Conservation (phyloP, 2,329 filamentous ascomycete species). For the Juglanconis juglandina region DNA sequence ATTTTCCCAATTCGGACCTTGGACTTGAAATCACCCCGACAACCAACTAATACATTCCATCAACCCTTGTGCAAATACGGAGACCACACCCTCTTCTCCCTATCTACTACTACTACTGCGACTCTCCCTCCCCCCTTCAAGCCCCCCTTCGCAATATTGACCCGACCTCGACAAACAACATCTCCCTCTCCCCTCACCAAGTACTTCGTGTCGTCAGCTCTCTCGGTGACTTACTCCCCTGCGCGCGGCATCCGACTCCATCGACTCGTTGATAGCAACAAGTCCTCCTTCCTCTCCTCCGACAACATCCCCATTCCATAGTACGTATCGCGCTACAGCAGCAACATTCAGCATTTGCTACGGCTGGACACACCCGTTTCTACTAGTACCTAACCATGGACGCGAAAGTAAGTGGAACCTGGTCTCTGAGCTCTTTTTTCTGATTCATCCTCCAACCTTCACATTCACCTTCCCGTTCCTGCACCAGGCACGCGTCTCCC, state of each 20-base stretch:
- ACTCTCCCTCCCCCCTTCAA: not conserved
- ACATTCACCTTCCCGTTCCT: too few relatives aligned
- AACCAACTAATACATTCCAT: conserved; percentile 9
- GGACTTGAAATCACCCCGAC: conserved; percentile 14
- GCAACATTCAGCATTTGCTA: conserved; percentile 18
- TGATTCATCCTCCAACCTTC: not conserved
- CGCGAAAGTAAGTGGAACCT: conserved; percentile 34
- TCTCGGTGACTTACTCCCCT: conserved; percentile 5
- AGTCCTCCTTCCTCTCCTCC: not conserved
- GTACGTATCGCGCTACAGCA: conserved; percentile 16
- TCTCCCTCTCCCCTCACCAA: not conserved
- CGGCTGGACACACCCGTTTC: not conserved
- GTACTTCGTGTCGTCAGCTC: not conserved
- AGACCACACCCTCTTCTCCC: conserved; percentile 1
- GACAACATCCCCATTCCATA: conserved; percentile 7
- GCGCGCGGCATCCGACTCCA: not conserved
- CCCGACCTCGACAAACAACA: not conserved
- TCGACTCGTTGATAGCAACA: not conserved
- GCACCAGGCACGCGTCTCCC: not conserved
- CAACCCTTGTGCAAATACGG: not conserved
- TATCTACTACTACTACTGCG: not conserved
- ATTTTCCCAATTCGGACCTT: conserved; percentile 1
- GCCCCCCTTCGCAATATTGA: not conserved
- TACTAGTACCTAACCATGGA: conserved; percentile 32
- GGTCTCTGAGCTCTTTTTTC: conserved; percentile 1